phyloP scores from a whole-genome alignment of 805 yeast species.

The Yarrowia keelungensis region DNA sequence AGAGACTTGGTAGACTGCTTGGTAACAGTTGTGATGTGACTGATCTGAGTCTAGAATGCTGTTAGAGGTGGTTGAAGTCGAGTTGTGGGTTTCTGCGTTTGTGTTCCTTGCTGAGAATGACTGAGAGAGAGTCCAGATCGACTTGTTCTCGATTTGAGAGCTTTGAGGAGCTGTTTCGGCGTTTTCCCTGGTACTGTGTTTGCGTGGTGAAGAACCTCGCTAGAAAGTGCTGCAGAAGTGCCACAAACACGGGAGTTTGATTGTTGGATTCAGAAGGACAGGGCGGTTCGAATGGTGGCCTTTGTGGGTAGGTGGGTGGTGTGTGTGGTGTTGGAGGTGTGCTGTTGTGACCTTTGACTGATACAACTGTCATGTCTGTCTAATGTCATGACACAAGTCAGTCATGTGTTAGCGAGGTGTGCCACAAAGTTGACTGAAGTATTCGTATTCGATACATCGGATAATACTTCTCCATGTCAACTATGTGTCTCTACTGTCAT shows the following conservation, averaged over 20 bases:
- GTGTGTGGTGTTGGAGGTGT: no score
- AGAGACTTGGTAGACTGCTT: no score
- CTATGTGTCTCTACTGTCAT: no score
- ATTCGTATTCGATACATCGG: no score
- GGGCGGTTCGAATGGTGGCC: neutral
- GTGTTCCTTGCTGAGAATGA: neutral
- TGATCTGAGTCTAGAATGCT: neutral
- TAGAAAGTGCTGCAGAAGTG: neutral
- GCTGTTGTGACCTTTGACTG: no score
- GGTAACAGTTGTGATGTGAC: neutral
- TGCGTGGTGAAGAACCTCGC: neutral
- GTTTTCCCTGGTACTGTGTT: neutral
- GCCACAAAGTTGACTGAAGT: neutral
- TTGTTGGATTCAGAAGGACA: neutral
- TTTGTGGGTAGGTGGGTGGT: neutral
- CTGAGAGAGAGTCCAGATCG: neutral
- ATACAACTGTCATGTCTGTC: no score
- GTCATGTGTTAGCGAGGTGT: neutral
- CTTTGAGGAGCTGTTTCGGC: neutral
- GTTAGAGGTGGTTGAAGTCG: neutral
- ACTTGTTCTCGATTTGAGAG: neutral
- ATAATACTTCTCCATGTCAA: no score
- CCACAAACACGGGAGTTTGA: neutral
- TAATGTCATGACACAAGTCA: no score
- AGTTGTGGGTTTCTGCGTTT: neutral